phyloP scores from a whole-genome alignment of 768 basidiomycete genomes.

The Brasilioporus rufonigricans region DNA sequence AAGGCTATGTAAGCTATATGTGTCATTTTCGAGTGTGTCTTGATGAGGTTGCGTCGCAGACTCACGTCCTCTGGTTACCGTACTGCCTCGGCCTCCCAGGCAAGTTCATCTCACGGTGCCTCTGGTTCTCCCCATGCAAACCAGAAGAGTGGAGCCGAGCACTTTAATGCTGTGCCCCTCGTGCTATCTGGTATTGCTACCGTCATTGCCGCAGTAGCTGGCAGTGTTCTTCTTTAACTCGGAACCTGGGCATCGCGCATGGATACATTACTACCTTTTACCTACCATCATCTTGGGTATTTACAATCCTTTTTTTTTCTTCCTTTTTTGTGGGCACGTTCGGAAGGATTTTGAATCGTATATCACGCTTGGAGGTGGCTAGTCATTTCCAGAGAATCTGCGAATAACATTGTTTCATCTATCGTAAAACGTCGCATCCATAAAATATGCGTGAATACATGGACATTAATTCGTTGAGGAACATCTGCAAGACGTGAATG shows the following conservation, averaged over 20 bases:
- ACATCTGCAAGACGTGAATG: neutral
- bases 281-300: neutral
- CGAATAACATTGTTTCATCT: conserved; percentile 6
- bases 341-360: neutral
- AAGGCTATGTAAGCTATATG: conserved; percentile 7
- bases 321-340: neutral
- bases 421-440: conserved; percentile 2
- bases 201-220: conserved; percentile 21
- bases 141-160: conserved; percentile 34
- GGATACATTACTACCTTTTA: conserved; percentile 13
- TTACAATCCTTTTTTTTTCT: conserved; percentile 1
- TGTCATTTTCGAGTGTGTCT: neutral
- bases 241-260: neutral
- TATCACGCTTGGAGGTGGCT: neutral
- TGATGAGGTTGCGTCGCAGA: conserved; percentile 4
- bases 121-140: conserved; percentile 28
- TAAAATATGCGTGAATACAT: conserved; percentile 16
- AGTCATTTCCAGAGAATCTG: neutral
- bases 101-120: conserved; percentile 9
- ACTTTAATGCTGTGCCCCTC: conserved; percentile 20
- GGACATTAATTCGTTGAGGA: conserved; percentile 1
- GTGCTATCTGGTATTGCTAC: conserved; percentile 24
- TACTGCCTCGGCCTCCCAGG: conserved; percentile 1
- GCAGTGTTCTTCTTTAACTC: conserved; percentile 22
- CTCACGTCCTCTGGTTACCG: neutral